phyloP scores from a whole-genome alignment of 2,329 filamentous ascomycete genomes.

The Coleophoma cylindrospora region DNA sequence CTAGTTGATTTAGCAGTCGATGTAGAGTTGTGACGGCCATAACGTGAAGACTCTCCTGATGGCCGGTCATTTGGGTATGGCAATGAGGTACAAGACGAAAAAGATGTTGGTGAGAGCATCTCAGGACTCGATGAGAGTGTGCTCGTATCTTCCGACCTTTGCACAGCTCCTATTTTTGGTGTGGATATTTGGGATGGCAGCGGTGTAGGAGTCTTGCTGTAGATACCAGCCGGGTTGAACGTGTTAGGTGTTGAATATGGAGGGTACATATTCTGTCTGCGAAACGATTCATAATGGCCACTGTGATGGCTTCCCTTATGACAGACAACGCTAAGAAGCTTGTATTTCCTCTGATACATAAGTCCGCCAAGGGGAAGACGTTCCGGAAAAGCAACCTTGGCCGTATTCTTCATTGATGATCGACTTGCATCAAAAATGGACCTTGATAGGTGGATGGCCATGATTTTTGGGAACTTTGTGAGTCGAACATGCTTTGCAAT shows the following conservation, averaged over 20 bases:
- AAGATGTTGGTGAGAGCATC: constrained; percentile 19
- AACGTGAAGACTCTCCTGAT: constrained; percentile 7
- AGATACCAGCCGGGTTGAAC: constrained; percentile 71
- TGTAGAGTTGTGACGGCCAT: constrained; percentile 4
- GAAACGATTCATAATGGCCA: constrained; percentile 95
- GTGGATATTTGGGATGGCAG: constrained; percentile 20
- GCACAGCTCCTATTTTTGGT: constrained; percentile 28
- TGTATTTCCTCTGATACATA: constrained; percentile 73
- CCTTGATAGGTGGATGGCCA: constrained; percentile 87
- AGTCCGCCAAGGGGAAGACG: constrained; percentile 77
- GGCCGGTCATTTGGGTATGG: constrained; percentile 11
- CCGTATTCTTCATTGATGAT: constrained; percentile 84
- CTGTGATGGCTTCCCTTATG: constrained; percentile 96
- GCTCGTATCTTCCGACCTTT: constrained; percentile 20
- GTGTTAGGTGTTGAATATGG: constrained; percentile 80
- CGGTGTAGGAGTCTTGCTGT: constrained; percentile 31
- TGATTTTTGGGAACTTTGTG: constrained; percentile 79
- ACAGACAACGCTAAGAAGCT: constrained; percentile 79
- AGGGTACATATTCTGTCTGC: constrained; percentile 72
- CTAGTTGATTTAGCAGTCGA: constrained; percentile 6
- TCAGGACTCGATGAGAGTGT: constrained; percentile 21
- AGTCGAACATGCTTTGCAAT: constrained; percentile 89
- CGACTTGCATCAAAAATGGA: constrained; percentile 81
- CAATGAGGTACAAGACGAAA: constrained; percentile 19
- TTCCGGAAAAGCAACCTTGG: constrained; percentile 91